Percentiles rank a stretch among this genome's conserved stretches.
Evolutionary conservation across 768 basidiomycete genomes (phyloP).

Genomic region (Stropharia rugosoannulata): DNA sequence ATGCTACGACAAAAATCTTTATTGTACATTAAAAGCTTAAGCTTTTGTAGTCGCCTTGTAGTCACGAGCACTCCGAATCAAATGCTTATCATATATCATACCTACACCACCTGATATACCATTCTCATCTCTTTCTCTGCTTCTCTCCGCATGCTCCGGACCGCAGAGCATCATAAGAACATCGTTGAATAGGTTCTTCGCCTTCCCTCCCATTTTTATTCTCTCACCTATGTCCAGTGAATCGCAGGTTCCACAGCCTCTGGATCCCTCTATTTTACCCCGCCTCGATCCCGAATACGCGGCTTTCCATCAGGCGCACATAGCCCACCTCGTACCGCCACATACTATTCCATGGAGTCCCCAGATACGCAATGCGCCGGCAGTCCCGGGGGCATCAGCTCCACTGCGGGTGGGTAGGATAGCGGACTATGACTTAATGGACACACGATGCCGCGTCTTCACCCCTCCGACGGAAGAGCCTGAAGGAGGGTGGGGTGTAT

Average conservation of each 20-base stretch:
- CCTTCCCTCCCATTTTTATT: too few species aligned
- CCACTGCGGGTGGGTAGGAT: slow-evolving; percentile 56
- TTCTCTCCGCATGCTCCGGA: neutral
- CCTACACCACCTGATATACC: too few species aligned
- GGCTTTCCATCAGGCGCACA: slow-evolving; percentile 53
- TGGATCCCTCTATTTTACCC: slow-evolving; percentile 60
- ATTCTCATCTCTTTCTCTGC: too few species aligned
- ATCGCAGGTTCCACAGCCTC: slow-evolving; percentile 35
- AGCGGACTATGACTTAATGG: slow-evolving; percentile 49
- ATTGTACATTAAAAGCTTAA: too few species aligned
- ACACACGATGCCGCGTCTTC: slow-evolving; percentile 60
- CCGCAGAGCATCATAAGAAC: neutral
- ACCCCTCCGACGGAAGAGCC: slow-evolving; percentile 57
- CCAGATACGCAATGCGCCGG: slow-evolving; percentile 46
- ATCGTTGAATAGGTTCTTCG: too few species aligned
- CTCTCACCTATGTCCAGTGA: neutral
- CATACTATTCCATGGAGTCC: slow-evolving; percentile 67
- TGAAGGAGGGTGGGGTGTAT: slow-evolving; percentile 63
- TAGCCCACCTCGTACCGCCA: slow-evolving; percentile 45
- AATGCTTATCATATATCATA: too few species aligned
- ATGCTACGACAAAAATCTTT: too few species aligned
- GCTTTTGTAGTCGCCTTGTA: too few species aligned
- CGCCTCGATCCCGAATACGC: slow-evolving; percentile 68
- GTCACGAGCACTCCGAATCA: too few species aligned
- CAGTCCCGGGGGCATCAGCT: slow-evolving; percentile 56